These are phyloP conservation scores for Chalciporus piperatus DNA, from an alignment of 768 basidiomycete genomes.

Conservation along the genomic window DNA sequence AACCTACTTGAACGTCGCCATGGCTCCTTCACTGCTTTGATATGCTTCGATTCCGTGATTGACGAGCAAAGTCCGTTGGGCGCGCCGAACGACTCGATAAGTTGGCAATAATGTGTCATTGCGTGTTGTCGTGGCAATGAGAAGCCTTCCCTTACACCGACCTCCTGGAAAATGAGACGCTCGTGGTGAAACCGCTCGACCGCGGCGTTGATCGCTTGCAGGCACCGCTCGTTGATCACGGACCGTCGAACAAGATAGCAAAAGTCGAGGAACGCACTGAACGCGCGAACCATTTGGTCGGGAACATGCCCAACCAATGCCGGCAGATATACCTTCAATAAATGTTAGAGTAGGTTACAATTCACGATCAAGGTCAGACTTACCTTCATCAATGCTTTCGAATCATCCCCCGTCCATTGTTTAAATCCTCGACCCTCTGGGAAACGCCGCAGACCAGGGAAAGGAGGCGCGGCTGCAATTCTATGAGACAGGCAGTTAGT, in stretches of 20 bases:
- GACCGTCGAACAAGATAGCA: constrained; percentile 31
- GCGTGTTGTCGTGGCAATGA: constrained; percentile 33
- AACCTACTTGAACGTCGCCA: constrained; percentile 26
- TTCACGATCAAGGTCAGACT: neutral
- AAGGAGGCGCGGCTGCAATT: constrained; percentile 27
- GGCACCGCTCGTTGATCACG: constrained; percentile 18
- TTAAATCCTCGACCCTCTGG: constrained; percentile 31
- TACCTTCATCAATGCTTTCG: constrained; percentile 40
- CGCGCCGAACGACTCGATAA: constrained; percentile 29
- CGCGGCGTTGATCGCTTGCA: constrained; percentile 16
- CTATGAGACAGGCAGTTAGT: constrained; percentile 8
- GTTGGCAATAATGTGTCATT: constrained; percentile 25
- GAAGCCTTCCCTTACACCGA: constrained; percentile 9
- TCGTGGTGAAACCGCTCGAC: constrained; percentile 22
- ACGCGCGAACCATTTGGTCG: constrained; percentile 12
- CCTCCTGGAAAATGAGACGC: constrained; percentile 14
- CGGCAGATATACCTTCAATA: constrained; percentile 16
- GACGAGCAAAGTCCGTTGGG: constrained; percentile 37
- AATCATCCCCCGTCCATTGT: constrained; percentile 40
- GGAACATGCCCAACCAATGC: constrained; percentile 22
- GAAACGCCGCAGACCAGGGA: constrained; percentile 29
- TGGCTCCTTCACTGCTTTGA: constrained; percentile 36
- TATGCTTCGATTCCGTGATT: constrained; percentile 37
- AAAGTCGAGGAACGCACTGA: constrained; percentile 29
- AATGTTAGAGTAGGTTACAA: constrained; percentile 17